Conservation (phyloP, 164 flowering plant species). For the Warburgia ugandensis region DNA sequence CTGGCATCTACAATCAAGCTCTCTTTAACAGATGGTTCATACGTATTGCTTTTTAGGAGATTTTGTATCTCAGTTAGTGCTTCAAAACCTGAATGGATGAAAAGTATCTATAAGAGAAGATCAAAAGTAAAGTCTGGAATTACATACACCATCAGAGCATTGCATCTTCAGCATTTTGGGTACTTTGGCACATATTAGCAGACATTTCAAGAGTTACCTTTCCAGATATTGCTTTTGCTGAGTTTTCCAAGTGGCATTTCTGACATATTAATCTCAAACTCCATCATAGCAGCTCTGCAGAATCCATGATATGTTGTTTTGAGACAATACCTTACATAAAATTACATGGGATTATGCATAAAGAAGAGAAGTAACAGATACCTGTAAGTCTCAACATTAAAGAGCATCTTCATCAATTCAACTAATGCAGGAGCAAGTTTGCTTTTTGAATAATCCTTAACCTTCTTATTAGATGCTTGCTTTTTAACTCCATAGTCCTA, state of each 20-base stretch:
- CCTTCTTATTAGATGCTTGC: constrained; percentile 38
- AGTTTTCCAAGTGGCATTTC: constrained; percentile 99
- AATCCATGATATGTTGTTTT: no score
- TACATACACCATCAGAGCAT: no score
- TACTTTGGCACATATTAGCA: no score
- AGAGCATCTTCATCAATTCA: constrained; percentile 89
- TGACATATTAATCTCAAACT: constrained; percentile 89
- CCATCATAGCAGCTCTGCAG: constrained; percentile 95
- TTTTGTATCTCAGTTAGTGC: constrained; percentile 94
- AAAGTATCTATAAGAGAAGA: not conserved
- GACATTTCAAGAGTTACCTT: constrained; percentile 38
- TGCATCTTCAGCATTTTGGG: no score
- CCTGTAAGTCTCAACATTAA: constrained; percentile 92
- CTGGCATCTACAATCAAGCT: constrained; percentile 83
- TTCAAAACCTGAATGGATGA: constrained; percentile 63
- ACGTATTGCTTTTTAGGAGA: constrained; percentile 32
- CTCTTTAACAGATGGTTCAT: constrained; percentile 54
- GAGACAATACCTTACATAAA: no score
- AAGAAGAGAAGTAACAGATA: constrained; percentile 14
- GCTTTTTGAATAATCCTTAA: constrained; percentile 24
- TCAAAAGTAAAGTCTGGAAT: not conserved
- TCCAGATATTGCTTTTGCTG: constrained; percentile 83
- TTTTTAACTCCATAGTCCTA: constrained; percentile 90
- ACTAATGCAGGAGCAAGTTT: constrained; percentile 59
- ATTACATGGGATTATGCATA: not conserved